These are phyloP conservation scores for Globisporangium camurandrum DNA, from an alignment of 352 stramenopile genomes.

Conservation along the genomic window DNA sequence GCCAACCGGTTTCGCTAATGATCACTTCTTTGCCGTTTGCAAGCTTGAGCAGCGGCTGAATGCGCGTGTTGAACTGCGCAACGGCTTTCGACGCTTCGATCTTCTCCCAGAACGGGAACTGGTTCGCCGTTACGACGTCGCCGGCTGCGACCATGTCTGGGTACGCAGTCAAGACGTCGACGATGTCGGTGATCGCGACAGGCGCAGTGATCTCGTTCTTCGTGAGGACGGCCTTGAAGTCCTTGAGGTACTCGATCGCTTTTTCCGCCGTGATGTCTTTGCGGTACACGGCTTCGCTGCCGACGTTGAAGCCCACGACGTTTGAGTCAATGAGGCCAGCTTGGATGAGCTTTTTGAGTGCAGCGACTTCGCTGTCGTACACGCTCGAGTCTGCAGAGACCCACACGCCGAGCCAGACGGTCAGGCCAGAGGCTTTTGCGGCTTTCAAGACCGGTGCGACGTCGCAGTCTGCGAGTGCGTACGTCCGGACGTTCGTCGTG, in stretches of 20 bases:
- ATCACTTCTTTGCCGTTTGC: slow-evolving; percentile 65
- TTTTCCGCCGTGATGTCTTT: slow-evolving; percentile 62
- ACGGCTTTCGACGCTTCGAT: slow-evolving; percentile 44
- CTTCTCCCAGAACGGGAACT: slow-evolving; percentile 84
- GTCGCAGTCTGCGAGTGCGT: slow-evolving; percentile 73
- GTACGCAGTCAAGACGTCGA: slow-evolving; percentile 70
- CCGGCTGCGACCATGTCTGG: slow-evolving; percentile 64
- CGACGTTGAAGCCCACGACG: slow-evolving; percentile 80
- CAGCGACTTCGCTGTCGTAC: slow-evolving; percentile 57
- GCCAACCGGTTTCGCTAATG: slow-evolving; percentile 81
- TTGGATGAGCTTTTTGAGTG: slow-evolving; percentile 52
- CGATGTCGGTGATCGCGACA: slow-evolving; percentile 76
- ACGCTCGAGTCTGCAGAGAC: slow-evolving; percentile 55
- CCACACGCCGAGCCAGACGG: slow-evolving; percentile 80
- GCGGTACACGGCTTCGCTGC: slow-evolving; percentile 76
- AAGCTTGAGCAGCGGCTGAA: slow-evolving; percentile 57
- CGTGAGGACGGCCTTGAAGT: slow-evolving; percentile 67
- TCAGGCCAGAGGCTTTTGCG: slow-evolving; percentile 62
- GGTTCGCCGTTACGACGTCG: slow-evolving; percentile 79
- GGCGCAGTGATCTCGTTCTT: slow-evolving; percentile 47
- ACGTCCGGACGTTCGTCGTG: slow-evolving; percentile 74
- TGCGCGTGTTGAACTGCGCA: slow-evolving; percentile 65
- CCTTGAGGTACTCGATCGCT: slow-evolving; percentile 59
- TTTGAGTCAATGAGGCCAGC: slow-evolving; percentile 65
- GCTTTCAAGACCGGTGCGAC: slow-evolving; percentile 53